Conservation (phyloP, 805 yeast species). For the Ogataea parapolymorpha region DNA sequence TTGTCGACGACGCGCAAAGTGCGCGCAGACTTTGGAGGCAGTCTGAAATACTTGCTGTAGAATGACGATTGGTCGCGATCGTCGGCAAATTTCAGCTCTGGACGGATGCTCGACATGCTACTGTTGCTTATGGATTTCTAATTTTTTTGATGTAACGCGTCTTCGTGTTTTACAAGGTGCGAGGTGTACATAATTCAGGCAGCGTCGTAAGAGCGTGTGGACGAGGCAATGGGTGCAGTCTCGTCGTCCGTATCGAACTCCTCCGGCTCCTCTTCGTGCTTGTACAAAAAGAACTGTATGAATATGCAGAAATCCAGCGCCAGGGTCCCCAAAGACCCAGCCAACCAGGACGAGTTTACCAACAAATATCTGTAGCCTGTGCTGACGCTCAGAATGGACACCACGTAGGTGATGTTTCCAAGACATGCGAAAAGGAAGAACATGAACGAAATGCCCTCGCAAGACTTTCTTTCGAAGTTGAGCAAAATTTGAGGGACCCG, state of each 20-base stretch:
- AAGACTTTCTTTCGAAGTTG: constrained; percentile 81
- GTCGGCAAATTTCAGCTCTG: constrained; percentile 57
- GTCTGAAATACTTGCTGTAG: constrained; percentile 43
- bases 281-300: constrained; percentile 79
- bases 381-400: constrained; percentile 76
- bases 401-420: constrained; percentile 88
- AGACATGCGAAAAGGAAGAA: constrained; percentile 93
- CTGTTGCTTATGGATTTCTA: background rate
- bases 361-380: constrained; percentile 64
- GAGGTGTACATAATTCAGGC: constrained; percentile 1
- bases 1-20: constrained; percentile 75
- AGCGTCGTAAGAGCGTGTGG: constrained; percentile 10
- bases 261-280: constrained; percentile 31
- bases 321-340: constrained; percentile 88
- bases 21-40: constrained; percentile 47
- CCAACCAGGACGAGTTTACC: constrained; percentile 88
- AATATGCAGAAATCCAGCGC: constrained; percentile 80
- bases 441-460: constrained; percentile 92
- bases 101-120: constrained; percentile 37
- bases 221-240: constrained; percentile 11
- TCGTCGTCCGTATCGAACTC: constrained; percentile 24
- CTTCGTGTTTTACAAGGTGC: constrained; percentile 3
- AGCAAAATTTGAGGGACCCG: constrained; percentile 88
- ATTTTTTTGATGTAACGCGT: constrained; percentile 6
- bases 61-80: constrained; percentile 45